phyloP scores from a whole-genome alignment of 2,329 filamentous ascomycete species.

The Fusarium illudens region DNA sequence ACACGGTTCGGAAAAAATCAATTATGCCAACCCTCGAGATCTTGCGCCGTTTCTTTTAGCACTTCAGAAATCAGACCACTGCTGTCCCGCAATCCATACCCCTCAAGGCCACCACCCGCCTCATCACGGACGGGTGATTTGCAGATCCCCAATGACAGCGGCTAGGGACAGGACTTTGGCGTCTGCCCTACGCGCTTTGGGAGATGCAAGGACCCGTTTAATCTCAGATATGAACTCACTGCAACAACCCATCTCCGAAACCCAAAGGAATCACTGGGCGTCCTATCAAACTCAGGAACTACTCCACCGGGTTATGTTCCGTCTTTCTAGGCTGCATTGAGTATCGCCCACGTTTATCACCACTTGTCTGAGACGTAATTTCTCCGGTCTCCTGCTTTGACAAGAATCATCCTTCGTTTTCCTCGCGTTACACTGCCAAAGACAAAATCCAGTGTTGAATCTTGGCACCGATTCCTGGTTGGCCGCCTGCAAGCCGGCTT shows the following conservation, averaged over 20 bases:
- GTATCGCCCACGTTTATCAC: conserved; percentile 5
- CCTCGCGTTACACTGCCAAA: conserved; percentile 10
- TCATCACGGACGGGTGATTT: conserved; percentile 2
- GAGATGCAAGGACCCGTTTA: background rate
- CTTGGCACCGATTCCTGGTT: conserved; percentile 14
- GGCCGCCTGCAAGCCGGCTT: conserved; percentile 2
- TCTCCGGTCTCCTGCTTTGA: conserved; percentile 6
- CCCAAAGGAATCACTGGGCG: background rate
- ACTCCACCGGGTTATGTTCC: background rate
- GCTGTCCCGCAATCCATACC: conserved; percentile 9
- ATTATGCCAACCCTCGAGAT: conserved; percentile 12
- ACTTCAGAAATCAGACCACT: conserved; percentile 15
- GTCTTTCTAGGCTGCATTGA: conserved; percentile 5
- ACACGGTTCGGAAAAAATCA: conserved; percentile 13
- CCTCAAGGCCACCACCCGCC: background rate
- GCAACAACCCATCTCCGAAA: background rate
- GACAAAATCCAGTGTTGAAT: conserved; percentile 3
- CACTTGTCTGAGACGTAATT: conserved; percentile 4
- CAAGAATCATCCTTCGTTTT: conserved; percentile 18
- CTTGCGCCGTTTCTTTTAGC: conserved; percentile 4
- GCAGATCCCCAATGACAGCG: conserved; percentile 4
- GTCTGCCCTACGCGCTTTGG: background rate
- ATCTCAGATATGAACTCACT: background rate
- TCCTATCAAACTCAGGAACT: background rate
- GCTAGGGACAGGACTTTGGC: background rate